phyloP scores from a whole-genome alignment of 768 basidiomycete species.

The Albatrellus ellisii region DNA sequence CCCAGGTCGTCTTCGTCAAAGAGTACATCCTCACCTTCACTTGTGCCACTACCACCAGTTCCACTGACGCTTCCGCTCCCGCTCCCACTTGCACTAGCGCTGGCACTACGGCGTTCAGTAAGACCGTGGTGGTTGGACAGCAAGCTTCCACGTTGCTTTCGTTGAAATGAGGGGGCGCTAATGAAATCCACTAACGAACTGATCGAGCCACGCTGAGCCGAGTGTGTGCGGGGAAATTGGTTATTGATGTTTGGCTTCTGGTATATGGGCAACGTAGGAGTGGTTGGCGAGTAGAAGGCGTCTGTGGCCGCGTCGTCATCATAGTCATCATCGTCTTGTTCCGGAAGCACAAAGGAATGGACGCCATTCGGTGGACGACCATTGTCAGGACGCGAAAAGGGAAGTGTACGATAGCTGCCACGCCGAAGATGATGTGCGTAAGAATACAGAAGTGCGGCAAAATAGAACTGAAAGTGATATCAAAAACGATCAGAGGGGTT shows the following conservation, averaged over 20 bases:
- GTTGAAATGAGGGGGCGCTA: conserved; percentile 31
- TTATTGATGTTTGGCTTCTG: conserved; percentile 22
- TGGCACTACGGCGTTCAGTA: conserved; percentile 3
- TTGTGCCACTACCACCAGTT: conserved; percentile 1
- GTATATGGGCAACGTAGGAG: conserved; percentile 43
- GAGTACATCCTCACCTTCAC: conserved; percentile 33
- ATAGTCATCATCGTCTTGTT: conserved; percentile 37
- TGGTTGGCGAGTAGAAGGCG: conserved; percentile 5
- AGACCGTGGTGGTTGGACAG: conserved; percentile 14
- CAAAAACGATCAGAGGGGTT: neutral
- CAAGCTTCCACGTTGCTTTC: conserved; percentile 4
- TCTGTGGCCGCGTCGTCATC: conserved; percentile 60
- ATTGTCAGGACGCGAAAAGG: conserved; percentile 23
- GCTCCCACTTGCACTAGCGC: conserved; percentile 10
- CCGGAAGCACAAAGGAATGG: conserved; percentile 30
- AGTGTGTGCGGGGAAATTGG: conserved; percentile 5
- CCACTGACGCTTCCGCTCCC: conserved; percentile 11
- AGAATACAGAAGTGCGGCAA: conserved; percentile 82
- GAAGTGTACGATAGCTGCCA: conserved; percentile 79
- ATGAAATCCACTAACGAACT: conserved; percentile 46
- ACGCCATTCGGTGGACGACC: too few species aligned
- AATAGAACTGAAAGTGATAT: conserved; percentile 56
- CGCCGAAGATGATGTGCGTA: conserved; percentile 87
- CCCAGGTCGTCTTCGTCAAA: conserved; percentile 66
- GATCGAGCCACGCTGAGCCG: conserved; percentile 19